These are phyloP conservation scores for Chaetothyriales sp. DNA, from an alignment of 2,329 filamentous ascomycete species.

Conservation along the genomic window DNA sequence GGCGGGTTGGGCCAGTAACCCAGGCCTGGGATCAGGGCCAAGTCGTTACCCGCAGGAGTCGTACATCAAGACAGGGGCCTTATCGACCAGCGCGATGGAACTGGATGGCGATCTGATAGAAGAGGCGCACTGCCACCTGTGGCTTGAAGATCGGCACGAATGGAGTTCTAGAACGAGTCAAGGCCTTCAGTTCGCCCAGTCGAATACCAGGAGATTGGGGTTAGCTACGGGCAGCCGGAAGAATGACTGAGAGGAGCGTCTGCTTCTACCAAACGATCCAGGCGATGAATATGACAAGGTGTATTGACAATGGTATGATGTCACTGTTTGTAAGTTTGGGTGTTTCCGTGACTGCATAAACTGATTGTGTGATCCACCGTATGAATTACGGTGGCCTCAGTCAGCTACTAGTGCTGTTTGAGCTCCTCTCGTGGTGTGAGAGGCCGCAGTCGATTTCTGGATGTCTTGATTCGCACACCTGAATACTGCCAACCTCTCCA, in stretches of 20 bases:
- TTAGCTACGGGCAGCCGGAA: neutral
- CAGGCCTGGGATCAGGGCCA: conserved; percentile 40
- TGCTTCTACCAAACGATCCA: neutral
- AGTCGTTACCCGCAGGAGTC: neutral
- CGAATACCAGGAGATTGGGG: neutral
- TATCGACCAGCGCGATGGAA: neutral
- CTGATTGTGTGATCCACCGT: neutral
- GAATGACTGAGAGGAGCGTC: neutral
- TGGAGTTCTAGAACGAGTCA: neutral
- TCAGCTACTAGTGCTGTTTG: neutral
- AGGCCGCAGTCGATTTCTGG: neutral
- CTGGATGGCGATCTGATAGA: neutral
- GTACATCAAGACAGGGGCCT: neutral
- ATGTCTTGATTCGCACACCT: neutral
- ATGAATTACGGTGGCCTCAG: neutral
- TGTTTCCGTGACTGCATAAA: neutral
- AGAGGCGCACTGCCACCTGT: neutral
- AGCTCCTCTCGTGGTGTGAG: neutral
- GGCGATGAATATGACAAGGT: neutral
- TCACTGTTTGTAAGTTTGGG: neutral
- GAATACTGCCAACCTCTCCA: conserved; percentile 7
- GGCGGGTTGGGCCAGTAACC: conserved; percentile 51
- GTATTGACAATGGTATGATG: neutral
- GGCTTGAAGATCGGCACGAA: neutral
- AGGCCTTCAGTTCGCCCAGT: neutral